Percentiles rank a stretch among this genome's conserved stretches.
Evolutionary conservation across 257 asterid species (phyloP).

Genomic region (Capsicum baccatum): DNA sequence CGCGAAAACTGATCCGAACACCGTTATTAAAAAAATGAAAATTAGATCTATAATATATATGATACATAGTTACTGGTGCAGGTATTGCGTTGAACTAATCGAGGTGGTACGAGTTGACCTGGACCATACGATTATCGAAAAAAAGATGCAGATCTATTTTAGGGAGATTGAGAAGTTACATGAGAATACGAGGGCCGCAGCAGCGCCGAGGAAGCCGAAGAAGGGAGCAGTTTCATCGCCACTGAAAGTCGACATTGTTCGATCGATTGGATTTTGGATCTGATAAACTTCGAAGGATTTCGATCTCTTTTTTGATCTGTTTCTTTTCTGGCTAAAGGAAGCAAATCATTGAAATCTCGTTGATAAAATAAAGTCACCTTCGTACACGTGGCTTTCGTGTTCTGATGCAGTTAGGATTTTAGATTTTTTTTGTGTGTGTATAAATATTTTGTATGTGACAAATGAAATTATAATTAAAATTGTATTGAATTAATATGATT

Average conservation of each 20-base stretch:
- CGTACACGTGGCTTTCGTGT: constrained; percentile 21
- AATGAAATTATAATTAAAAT: background rate
- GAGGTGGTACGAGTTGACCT: too few species aligned
- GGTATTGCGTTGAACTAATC: too few species aligned
- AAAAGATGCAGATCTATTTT: background rate
- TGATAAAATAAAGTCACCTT: constrained; percentile 1
- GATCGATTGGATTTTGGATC: constrained; percentile 28
- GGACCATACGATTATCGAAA: too few species aligned
- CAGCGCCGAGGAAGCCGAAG: constrained; percentile 49
- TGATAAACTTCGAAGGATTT: background rate
- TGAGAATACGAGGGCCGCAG: constrained; percentile 48
- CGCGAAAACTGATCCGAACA: too few species aligned
- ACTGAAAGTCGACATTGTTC: constrained; percentile 38
- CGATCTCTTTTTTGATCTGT: background rate
- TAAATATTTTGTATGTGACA: too few species aligned
- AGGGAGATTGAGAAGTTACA: constrained; percentile 24
- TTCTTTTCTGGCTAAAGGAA: background rate
- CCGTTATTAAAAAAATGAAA: too few species aligned
- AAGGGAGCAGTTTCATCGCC: constrained; percentile 52
- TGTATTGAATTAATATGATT: too few species aligned
- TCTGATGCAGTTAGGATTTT: background rate
- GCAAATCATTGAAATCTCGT: constrained; percentile 6
- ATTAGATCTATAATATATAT: background rate
- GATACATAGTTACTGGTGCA: too few species aligned
- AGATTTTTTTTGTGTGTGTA: background rate